Conservation (phyloP, 2,329 filamentous ascomycete species). For the Cladosporium oxysporum region DNA sequence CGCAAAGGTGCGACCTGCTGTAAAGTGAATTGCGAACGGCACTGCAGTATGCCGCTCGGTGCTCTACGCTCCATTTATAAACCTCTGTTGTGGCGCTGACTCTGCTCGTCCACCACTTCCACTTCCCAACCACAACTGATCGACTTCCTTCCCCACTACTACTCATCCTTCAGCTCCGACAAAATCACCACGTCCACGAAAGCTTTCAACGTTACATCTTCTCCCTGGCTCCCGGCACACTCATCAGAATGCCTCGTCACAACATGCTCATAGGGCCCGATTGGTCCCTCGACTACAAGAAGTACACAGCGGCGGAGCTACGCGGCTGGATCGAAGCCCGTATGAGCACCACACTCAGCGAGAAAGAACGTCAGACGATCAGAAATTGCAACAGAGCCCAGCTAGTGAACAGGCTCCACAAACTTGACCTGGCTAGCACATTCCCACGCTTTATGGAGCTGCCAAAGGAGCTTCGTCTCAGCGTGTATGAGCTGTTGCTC, state of each 20-base stretch:
- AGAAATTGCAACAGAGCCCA: neutral
- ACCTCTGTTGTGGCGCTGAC: neutral
- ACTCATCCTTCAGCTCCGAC: neutral
- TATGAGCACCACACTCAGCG: neutral
- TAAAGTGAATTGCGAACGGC: neutral
- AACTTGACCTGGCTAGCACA: neutral
- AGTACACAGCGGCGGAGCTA: neutral
- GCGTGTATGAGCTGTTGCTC: neutral
- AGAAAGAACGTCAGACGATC: neutral
- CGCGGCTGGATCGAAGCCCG: neutral
- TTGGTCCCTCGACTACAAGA: neutral
- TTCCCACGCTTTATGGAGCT: neutral
- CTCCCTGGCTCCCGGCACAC: no score
- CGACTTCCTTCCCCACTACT: neutral
- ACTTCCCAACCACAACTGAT: neutral
- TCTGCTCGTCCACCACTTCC: neutral
- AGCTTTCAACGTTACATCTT: no score
- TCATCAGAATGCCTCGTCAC: neutral
- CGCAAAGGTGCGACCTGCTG: neutral
- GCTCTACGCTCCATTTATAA: neutral
- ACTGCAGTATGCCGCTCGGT: neutral
- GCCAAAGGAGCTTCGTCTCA: neutral
- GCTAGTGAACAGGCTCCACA: neutral
- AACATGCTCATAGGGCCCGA: no score
- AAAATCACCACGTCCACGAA: no score